phyloP scores from a whole-genome alignment of 1,139 yeast genomes.

The Saccharomyces pastorianus region DNA sequence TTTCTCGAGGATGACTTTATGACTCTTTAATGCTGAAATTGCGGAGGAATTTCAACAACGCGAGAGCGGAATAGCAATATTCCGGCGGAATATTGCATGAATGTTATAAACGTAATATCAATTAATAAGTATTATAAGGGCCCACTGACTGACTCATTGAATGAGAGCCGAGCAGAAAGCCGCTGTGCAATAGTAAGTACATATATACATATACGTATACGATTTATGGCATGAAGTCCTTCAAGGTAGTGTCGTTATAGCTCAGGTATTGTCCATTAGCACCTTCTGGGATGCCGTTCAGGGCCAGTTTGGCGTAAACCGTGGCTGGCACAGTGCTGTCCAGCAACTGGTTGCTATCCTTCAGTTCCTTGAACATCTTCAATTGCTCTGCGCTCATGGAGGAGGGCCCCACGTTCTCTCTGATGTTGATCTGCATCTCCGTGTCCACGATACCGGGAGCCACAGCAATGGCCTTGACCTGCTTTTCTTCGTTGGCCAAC shows the following conservation, averaged over 20 bases:
- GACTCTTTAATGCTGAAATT: background rate
- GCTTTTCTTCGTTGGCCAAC: slow-evolving; percentile 10
- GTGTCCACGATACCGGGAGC: slow-evolving; percentile 96
- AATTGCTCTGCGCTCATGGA: slow-evolving; percentile 52
- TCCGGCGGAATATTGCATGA: background rate
- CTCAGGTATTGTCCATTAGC: slow-evolving; percentile 61
- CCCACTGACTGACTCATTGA: background rate
- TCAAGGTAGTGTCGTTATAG: slow-evolving; percentile 42
- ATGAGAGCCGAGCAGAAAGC: too few species aligned
- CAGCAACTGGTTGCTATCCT: slow-evolving; percentile 46
- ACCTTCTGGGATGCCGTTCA: slow-evolving; percentile 45
- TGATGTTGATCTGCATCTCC: slow-evolving; percentile 69
- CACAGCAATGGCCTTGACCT: slow-evolving; percentile 53
- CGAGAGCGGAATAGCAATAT: background rate
- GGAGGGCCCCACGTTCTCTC: slow-evolving; percentile 45
- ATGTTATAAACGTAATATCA: too few species aligned
- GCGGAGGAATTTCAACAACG: background rate
- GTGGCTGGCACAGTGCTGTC: slow-evolving; percentile 64
- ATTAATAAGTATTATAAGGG: too few species aligned
- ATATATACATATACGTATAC: too few species aligned
- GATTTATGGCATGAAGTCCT: slow-evolving; percentile 4
- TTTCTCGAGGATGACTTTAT: background rate
- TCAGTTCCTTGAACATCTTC: slow-evolving; percentile 52
- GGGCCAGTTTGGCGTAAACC: slow-evolving; percentile 59
- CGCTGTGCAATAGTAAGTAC: too few species aligned